Base-by-base conservation (phyloP, 1,284 basidiomycete species). In the Xerocomus tenax region DNA sequence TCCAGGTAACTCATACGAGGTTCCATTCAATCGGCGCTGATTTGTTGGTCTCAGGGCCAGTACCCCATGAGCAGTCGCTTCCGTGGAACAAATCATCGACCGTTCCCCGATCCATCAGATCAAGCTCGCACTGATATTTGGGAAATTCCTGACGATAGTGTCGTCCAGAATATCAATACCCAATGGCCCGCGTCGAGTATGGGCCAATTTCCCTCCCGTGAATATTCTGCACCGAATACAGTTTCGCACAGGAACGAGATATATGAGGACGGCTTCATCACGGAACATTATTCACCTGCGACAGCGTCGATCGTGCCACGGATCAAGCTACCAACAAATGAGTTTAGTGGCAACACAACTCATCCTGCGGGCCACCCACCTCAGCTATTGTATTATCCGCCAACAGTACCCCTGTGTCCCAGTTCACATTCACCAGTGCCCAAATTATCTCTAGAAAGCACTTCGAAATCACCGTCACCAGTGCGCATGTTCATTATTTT, bases 1-100 rank as follows among this genome's bases (percentile, higher is more conserved):
- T 34, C 26, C 48, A 53, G 55, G 60, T 47, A 47, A 39, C 2
- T 15, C 10, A 18, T 23, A 18, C 5, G 45, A 29, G 4, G 19
- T 40, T n/a, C 5, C 16, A 19, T 56, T 28, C 19, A 8, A 42
- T 30, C 12, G 9, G 6, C 18, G 2, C 23, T 54, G 35, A 44
- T 56, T 45, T 7, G n/a, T 23, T 41, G 25, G 34, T 13, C 15
- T 30, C 36, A 57, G 56, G 23, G 30, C 34, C 38, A 15, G 6
- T 21, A 29, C 7, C 9, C 32, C n/a, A 35, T 26, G 9, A 29
- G 25, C 15, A 12, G 25, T 19, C 6, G 3, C 34, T 12, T 38
- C 26, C 19, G n/a, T 28, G 15, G 4, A 4, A 19, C 15, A 4
- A 10, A 30, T 41, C 13, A 15, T 2, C 34, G 3, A 42, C 15